These are phyloP conservation scores for Colletotrichum sp. DNA, from an alignment of 2,329 filamentous ascomycete genomes.

Conservation along the genomic window DNA sequence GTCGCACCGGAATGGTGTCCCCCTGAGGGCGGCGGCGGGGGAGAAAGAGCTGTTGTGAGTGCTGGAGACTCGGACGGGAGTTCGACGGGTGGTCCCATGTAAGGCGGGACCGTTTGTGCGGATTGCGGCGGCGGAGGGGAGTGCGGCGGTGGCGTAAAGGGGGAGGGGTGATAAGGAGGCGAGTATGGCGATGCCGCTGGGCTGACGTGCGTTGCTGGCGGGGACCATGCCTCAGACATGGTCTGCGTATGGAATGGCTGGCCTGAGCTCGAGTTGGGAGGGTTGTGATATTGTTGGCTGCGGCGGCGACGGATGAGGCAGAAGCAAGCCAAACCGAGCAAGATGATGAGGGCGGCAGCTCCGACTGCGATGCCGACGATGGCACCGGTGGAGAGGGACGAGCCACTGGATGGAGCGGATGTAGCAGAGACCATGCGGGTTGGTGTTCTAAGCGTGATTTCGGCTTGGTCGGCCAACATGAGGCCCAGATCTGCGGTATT, in stretches of 20 bases:
- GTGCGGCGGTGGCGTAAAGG: neutral
- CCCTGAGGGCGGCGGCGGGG: neutral
- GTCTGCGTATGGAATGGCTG: conserved; percentile 5
- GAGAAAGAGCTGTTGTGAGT: neutral
- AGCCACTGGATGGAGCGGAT: neutral
- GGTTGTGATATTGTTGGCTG: neutral
- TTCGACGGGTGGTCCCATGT: conserved; percentile 30
- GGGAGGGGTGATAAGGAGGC: neutral
- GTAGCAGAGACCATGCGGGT: conserved; percentile 45
- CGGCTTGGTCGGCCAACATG: conserved; percentile 57
- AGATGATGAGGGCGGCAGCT: conserved; percentile 30
- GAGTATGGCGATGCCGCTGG: conserved; percentile 11
- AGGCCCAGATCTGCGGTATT: conserved; percentile 53
- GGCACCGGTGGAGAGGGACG: conserved; percentile 38
- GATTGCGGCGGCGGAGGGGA: conserved; percentile 9
- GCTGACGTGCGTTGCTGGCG: conserved; percentile 7
- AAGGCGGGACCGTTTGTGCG: conserved; percentile 18
- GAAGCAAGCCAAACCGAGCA: conserved; percentile 23
- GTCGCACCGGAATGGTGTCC: neutral
- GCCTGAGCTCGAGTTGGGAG: neutral
- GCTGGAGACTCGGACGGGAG: conserved; percentile 24
- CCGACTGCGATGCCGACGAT: conserved; percentile 49
- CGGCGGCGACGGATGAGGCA: conserved; percentile 36
- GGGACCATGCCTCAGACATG: conserved; percentile 21
- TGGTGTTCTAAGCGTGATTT: conserved; percentile 49